Evolutionary conservation across 495 filamentous ascomycete species (phyloP).

Genomic region (Parathielavia appendiculata): DNA sequence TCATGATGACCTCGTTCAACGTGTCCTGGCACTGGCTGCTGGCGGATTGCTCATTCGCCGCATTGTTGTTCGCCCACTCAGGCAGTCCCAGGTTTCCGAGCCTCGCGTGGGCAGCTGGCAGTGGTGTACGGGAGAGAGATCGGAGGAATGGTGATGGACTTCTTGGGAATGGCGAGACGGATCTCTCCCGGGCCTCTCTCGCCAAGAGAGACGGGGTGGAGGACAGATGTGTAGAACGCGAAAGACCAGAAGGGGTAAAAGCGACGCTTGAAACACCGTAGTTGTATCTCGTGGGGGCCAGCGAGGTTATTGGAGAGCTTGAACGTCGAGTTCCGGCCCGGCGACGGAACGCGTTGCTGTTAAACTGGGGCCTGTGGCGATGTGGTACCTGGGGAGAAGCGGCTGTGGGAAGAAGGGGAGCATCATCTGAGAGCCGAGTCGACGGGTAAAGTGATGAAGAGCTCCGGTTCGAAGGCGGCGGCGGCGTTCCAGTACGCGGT

Average conservation of each 20-base stretch:
- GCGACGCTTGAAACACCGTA: neutral
- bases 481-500: constrained; percentile 2
- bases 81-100: neutral
- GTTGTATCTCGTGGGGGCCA: neutral
- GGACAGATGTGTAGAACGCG: neutral
- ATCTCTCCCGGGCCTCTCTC: neutral
- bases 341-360: neutral
- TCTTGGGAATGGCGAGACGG: neutral
- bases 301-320: neutral
- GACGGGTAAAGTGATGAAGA: constrained; percentile 11
- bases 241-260: neutral
- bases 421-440: constrained; percentile 8
- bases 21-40: constrained; percentile 41
- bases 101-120: neutral
- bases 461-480: neutral
- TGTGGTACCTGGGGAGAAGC: neutral
- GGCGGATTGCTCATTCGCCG: neutral
- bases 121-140: neutral
- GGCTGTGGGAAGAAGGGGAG: neutral
- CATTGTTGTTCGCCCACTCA: neutral
- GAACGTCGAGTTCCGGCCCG: neutral
- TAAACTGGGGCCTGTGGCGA: neutral
- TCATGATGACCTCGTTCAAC: constrained; percentile 75
- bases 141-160: neutral
- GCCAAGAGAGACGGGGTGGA: neutral